These are phyloP conservation scores for Verticillium zaregamsianum DNA, from an alignment of 2,329 filamentous ascomycete species.

Conservation along the genomic window DNA sequence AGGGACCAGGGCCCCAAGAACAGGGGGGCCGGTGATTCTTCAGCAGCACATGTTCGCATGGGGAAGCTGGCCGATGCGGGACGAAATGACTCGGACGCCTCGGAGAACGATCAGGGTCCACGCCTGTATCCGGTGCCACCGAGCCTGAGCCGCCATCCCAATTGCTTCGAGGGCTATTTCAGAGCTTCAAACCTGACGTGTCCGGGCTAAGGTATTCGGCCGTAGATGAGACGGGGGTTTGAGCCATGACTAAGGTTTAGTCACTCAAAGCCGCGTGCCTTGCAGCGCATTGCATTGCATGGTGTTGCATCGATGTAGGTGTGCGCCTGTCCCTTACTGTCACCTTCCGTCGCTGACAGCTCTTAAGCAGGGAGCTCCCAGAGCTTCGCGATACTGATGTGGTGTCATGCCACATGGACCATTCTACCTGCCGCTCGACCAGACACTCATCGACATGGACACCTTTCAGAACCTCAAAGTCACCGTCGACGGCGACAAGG, in stretches of 20 bases:
- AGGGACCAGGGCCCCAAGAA: background rate
- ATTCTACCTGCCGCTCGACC: background rate
- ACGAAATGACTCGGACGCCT: background rate
- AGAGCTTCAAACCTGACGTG: background rate
- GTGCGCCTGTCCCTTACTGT: background rate
- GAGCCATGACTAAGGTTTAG: background rate
- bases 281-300: background rate
- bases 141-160: background rate
- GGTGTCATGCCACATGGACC: background rate
- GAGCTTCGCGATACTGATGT: background rate
- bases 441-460: slow-evolving; percentile 5
- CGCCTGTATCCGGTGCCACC: background rate
- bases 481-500: slow-evolving; percentile 7
- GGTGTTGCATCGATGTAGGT: background rate
- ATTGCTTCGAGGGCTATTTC: background rate
- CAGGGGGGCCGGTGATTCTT: background rate
- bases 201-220: background rate
- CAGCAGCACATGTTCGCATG: background rate
- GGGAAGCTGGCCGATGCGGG: background rate
- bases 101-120: background rate
- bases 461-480: slow-evolving; percentile 8
- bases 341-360: background rate
- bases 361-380: background rate
- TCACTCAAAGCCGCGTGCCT: background rate
- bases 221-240: background rate